These are phyloP conservation scores for Kluyveromyces dobzhanskii DNA, from an alignment of 805 yeast genomes.

Conservation along the genomic window DNA sequence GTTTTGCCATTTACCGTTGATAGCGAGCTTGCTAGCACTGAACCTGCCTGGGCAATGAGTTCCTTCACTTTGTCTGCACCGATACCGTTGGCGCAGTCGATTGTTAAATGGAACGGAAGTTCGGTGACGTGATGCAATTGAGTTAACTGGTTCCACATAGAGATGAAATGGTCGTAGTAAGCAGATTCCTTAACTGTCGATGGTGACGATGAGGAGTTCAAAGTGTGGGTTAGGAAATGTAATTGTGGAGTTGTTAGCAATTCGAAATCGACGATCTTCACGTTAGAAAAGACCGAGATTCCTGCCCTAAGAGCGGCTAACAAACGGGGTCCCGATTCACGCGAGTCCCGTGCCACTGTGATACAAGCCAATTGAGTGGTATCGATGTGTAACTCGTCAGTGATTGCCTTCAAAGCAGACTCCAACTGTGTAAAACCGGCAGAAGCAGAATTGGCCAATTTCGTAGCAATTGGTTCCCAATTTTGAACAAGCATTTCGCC, in stretches of 20 bases:
- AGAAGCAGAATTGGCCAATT: conserved; percentile 58
- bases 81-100: conserved; percentile 96
- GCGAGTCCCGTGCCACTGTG: conserved; percentile 77
- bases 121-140: conserved; percentile 10
- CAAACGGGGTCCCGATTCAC: conserved; percentile 63
- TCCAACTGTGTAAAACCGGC: conserved; percentile 37
- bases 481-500: conserved; percentile 80
- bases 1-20: conserved; percentile 48
- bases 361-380: conserved; percentile 45
- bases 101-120: conserved; percentile 36
- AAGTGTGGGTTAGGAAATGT: conserved; percentile 72
- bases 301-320: conserved; percentile 40
- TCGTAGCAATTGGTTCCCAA: conserved; percentile 83
- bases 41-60: conserved; percentile 11
- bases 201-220: conserved; percentile 37
- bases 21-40: conserved; percentile 34
- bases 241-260: conserved; percentile 88
- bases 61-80: conserved; percentile 68
- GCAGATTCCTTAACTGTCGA: conserved; percentile 65
- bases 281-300: conserved; percentile 52
- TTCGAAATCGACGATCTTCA: conserved; percentile 48
- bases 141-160: conserved; percentile 22
- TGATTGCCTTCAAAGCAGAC: conserved; percentile 4
- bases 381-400: conserved; percentile 21
- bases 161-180: conserved; percentile 56